These are phyloP conservation scores for Aquanectria penicillioides DNA, from an alignment of 2,329 filamentous ascomycete genomes.

Conservation along the genomic window DNA sequence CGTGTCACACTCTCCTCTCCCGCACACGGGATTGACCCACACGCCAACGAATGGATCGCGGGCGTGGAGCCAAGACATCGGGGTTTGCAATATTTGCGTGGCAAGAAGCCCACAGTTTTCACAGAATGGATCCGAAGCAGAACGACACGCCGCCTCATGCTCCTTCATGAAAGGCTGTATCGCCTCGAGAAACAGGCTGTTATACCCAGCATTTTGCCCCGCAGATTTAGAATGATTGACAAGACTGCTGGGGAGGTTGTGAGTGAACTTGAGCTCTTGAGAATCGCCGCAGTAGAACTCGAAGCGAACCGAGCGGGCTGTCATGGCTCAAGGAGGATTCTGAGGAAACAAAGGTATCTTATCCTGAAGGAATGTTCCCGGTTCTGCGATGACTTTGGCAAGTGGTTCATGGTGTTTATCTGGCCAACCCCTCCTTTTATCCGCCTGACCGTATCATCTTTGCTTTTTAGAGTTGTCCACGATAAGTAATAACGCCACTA, in stretches of 20 bases:
- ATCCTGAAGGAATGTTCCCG: too few relatives aligned
- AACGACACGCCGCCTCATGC: not conserved
- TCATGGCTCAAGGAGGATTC: too few relatives aligned
- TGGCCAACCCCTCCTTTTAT: too few relatives aligned
- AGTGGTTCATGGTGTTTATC: too few relatives aligned
- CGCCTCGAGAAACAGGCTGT: not conserved
- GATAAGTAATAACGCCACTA: too few relatives aligned
- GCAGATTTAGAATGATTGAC: not conserved
- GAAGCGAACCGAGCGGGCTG: not conserved
- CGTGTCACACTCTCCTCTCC: not conserved
- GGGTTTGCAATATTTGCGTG: not conserved
- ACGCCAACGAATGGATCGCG: not conserved
- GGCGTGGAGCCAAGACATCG: conserved; percentile 9
- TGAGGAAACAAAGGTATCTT: too few relatives aligned
- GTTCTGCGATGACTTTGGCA: too few relatives aligned
- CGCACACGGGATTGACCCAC: conserved; percentile 1
- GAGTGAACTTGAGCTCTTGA: conserved; percentile 12
- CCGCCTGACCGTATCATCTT: too few relatives aligned
- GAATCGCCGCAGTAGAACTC: conserved; percentile 10
- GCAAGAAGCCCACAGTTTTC: not conserved
- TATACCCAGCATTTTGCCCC: not conserved
- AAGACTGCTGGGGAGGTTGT: not conserved
- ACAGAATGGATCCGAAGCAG: not conserved
- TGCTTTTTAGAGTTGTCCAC: too few relatives aligned
- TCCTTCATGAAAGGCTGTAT: conserved; percentile 1